Percentiles rank a stretch among this genome's conserved stretches.
Conservation (phyloP, 176 grass and related monocot species). For the Musa acuminata region DNA sequence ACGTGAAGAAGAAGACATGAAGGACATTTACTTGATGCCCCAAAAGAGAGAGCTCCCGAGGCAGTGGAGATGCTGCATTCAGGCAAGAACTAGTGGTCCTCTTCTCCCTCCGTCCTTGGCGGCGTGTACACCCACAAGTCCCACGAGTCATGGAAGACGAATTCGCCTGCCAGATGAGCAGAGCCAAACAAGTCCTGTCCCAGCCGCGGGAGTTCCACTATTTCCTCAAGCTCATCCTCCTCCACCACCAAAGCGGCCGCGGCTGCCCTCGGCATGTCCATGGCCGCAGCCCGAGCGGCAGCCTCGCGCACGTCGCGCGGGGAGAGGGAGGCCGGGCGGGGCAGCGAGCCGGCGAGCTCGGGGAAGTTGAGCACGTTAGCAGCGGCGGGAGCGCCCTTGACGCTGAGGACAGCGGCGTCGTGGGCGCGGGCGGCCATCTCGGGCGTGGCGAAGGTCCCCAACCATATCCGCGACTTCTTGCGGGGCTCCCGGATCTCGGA, state of each 20-base stretch:
- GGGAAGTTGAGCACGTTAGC: neutral
- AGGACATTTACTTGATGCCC: no score
- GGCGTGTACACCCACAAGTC: neutral
- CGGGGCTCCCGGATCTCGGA: slow-evolving; percentile 11
- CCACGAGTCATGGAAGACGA: slow-evolving; percentile 1
- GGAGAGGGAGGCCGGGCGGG: neutral
- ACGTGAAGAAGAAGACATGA: no score
- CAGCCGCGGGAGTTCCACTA: slow-evolving; percentile 11
- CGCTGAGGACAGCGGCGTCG: slow-evolving; percentile 1
- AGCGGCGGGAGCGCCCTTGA: neutral
- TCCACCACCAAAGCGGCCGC: neutral
- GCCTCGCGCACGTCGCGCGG: neutral
- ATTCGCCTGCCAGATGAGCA: neutral
- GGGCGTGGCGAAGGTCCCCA: slow-evolving; percentile 2
- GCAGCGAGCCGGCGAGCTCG: neutral
- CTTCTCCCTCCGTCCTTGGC: neutral
- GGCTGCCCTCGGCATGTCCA: neutral
- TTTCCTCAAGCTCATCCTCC: slow-evolving; percentile 10
- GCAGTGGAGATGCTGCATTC: no score
- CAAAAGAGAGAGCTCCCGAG: no score
- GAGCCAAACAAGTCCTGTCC: neutral
- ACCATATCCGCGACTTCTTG: slow-evolving; percentile 5
- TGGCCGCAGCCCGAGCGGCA: neutral
- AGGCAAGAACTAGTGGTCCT: neutral
- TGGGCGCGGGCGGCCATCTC: slow-evolving; percentile 6